Base-by-base conservation (phyloP, 257 asterid species). In the Coffea canephora region DNA sequence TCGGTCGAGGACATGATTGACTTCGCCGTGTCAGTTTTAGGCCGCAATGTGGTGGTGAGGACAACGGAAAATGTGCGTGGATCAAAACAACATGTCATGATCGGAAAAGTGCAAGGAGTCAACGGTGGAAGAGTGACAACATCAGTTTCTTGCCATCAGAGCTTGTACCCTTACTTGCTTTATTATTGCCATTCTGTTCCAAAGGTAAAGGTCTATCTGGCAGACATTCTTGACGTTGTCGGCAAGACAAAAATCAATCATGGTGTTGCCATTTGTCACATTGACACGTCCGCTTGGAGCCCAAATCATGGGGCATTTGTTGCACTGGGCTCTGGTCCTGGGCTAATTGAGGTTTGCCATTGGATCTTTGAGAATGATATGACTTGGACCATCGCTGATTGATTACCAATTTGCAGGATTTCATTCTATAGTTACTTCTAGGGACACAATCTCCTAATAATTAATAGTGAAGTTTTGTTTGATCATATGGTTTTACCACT, bases 301-400 rank as follows among this genome's bases (percentile, higher is more conserved):
- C 89, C 94, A 31, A 74, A 80, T 71, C 98, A 95, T 52, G 96
- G 92, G 2, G 98, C 99, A 45, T 95, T 95, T 80, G 39, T 87
- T 81, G 94, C 96, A 1, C 72, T 95, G 71, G 98, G 99, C 78
- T 86, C 84, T 1, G 85, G 83, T 1, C 99, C 99, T 0, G 99
- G 98, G 4, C 82, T 61, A 41, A 91, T 95, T 62, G 97, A 95
- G 84, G 98, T 95, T 0, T 95, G 99, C 84, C 98, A 95, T 77
- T 95, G 98, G 98, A 93, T 93, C 48, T 95, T 90, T 83, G 97
- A 95, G 90, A 95, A 95, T 70, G 98, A 95, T 71, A 87, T 95
- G 97, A 91, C 91, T 49, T 95, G 98, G 98, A 80, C 87, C 9
- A 80, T 27, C 34, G 87, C 90, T 21, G 88, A 90, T 84, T 89